Percentiles rank a stretch among this genome's conserved stretches.
Evolutionary conservation across 169 alveolate species (phyloP).

Genomic region (Plasmodium inui): DNA sequence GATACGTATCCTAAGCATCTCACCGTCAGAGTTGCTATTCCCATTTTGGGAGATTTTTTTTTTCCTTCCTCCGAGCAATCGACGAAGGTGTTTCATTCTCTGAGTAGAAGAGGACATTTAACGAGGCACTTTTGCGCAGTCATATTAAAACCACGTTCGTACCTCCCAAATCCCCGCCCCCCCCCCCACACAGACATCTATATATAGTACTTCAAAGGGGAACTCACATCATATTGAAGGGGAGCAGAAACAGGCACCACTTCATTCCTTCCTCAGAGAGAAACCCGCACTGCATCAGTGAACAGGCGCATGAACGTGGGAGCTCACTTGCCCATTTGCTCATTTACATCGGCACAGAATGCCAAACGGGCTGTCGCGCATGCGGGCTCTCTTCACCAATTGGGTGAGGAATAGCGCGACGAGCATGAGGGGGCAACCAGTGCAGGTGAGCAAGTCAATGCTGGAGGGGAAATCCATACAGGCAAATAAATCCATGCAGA

Average conservation of each 20-base stretch:
- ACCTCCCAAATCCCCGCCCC: neutral
- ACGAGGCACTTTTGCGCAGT: neutral
- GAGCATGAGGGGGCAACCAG: neutral
- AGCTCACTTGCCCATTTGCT: neutral
- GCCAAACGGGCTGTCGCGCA: neutral
- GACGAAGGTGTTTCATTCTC: neutral
- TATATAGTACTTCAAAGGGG: neutral
- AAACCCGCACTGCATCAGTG: neutral
- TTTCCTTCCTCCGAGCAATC: neutral
- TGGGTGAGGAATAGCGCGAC: neutral
- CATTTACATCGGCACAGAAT: neutral
- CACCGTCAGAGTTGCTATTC: neutral
- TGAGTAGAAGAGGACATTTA: neutral
- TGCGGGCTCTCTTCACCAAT: neutral
- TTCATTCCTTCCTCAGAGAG: neutral
- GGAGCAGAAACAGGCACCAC: neutral
- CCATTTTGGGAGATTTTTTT: neutral
- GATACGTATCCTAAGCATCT: too few relatives aligned
- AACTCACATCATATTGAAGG: neutral
- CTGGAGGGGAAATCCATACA: too few relatives aligned
- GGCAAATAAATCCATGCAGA: neutral
- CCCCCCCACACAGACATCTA: too few relatives aligned
- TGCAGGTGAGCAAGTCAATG: neutral
- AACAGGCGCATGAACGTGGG: neutral
- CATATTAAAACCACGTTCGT: neutral